phyloP scores from a whole-genome alignment of 129 eudicot species.

The Artemisia tridentata region DNA sequence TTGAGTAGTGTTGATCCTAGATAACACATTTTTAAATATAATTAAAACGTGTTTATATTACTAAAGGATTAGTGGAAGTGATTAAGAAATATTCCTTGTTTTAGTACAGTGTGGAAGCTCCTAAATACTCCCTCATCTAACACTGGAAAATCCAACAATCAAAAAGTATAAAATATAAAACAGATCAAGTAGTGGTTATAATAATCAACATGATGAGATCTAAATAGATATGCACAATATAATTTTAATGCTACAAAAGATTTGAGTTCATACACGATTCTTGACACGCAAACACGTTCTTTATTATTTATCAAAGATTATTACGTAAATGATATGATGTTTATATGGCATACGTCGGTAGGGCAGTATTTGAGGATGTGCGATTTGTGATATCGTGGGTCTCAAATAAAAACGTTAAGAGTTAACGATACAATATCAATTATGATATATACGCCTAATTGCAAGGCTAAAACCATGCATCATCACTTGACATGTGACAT shows the following conservation, averaged over 20 bases:
- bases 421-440: no score
- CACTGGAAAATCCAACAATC: constrained; percentile 21
- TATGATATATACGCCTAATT: no score
- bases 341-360: neutral
- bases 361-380: neutral
- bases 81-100: constrained; percentile 27
- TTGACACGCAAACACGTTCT: constrained; percentile 12
- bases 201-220: constrained; percentile 31
- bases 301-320: neutral
- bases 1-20: no score
- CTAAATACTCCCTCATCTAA: constrained; percentile 35
- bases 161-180: constrained; percentile 16
- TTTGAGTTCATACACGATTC: constrained; percentile 15
- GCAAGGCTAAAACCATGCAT: no score
- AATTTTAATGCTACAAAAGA: constrained; percentile 20
- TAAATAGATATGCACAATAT: constrained; percentile 19
- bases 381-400: neutral
- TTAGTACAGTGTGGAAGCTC: constrained; percentile 28
- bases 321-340: neutral
- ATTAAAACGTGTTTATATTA: neutral
- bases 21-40: neutral
- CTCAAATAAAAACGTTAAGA: no score
- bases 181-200: constrained; percentile 30
- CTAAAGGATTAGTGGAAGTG: constrained; percentile 26
- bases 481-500: no score